Evolutionary conservation across 805 yeast genomes (phyloP).

Genomic region (Cyberlindnera veronae): DNA sequence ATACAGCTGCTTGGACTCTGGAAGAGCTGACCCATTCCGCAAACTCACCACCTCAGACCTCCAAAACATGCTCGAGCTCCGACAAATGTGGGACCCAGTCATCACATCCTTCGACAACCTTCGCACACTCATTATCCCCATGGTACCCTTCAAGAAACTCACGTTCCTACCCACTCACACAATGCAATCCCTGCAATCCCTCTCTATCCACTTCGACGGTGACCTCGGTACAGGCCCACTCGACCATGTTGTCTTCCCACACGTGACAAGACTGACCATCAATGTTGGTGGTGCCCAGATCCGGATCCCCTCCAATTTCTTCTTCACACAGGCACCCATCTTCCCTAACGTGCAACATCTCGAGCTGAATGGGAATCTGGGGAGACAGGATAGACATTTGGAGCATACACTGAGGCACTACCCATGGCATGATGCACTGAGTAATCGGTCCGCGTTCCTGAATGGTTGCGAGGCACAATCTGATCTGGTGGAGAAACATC

Average conservation of each 20-base stretch:
- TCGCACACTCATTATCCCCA: not conserved
- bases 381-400: not conserved
- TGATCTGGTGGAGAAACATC: too few species aligned
- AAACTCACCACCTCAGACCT: not conserved
- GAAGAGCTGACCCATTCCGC: not conserved
- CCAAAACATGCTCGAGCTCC: not conserved
- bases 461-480: not conserved
- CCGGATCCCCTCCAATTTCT: too few species aligned
- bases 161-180: not conserved
- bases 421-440: not conserved
- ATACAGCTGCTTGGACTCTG: constrained; percentile 19
- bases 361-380: not conserved
- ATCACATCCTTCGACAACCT: not conserved
- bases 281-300: not conserved
- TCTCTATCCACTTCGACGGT: not conserved
- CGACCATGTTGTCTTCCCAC: not conserved
- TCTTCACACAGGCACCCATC: not conserved
- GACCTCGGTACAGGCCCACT: not conserved
- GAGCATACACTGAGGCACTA: not conserved
- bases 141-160: not conserved
- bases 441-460: not conserved
- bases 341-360: not conserved
- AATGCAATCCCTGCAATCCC: not conserved
- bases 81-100: not conserved
- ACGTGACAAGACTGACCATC: not conserved